Evolutionary conservation across 257 asterid species (phyloP), one percentile per base, ranked within the genome.

Genomic region (Solanum neorickii): DNA sequence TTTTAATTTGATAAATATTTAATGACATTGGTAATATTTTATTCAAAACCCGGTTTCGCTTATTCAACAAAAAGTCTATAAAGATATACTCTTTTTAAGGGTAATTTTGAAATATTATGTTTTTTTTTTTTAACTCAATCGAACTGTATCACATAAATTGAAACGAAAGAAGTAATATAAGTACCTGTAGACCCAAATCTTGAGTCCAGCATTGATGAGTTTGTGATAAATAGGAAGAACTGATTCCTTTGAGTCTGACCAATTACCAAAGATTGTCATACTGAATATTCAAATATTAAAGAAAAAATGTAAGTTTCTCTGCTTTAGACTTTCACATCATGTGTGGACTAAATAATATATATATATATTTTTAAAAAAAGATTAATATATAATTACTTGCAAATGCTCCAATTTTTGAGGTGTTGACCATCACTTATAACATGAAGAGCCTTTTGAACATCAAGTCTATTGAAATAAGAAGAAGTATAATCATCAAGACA

Each of bases 131-230:
- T 5, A 33, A 33, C 0, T 33, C 35, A 33, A 37, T 37, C 0
- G 0, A 5, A 6, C 2, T 37, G 39, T 37, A 37, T 37, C 7
- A 6, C 0, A 37, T 37, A 6, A 37, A 37, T 37, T 37, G 39
- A 37, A 1, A 1, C 39, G 7, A 7, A 20, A 14, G 65, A 10
- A 33, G n/a, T 59, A 49, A 5, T 23, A 1, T 37, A 21, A 21
- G 2, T 89, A 96, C 99, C 99, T 96, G 91, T 95, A 96, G 13
- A 96, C 93, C 99, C 98, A 96, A 74, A 96, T 93, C 87, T 95
- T 89, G 85, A 94, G 95, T 62, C 96, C 94, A 46, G 94, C 92
- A 8, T 90, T 92, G 37, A 96, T 95, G 86, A 96, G 98, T 89
- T 96, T 96, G 94, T 88, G 92, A 87, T 96, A 95, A 86, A 95